Percentiles rank a stretch among this genome's conserved stretches.
phyloP scores from a whole-genome alignment of 164 flowering plant genomes.

The Dillenia suffruticosa region DNA sequence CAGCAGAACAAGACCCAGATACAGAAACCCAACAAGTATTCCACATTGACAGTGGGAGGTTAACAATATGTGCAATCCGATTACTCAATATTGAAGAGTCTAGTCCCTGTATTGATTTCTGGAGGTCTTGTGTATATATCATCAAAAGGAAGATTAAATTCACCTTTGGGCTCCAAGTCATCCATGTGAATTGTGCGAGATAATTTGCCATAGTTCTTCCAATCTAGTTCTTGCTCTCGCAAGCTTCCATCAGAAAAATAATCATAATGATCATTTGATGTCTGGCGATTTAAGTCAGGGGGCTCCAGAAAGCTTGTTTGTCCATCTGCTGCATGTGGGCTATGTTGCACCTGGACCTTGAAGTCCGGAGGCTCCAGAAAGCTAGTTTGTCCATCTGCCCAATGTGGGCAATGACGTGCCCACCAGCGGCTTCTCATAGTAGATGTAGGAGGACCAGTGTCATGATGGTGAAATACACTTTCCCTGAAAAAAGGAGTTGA shows the following conservation, averaged over 20 bases:
- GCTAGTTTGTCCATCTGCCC: constrained; percentile 39
- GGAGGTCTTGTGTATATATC: constrained; percentile 54
- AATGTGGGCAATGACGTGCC: constrained; percentile 44
- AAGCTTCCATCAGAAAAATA: constrained; percentile 43
- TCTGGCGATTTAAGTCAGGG: constrained; percentile 17
- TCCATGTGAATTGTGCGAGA: constrained; percentile 43
- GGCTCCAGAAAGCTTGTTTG: constrained; percentile 73
- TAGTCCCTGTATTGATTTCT: constrained; percentile 23
- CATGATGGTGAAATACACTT: constrained; percentile 50
- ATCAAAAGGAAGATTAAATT: constrained; percentile 63
- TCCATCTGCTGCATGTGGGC: constrained; percentile 21
- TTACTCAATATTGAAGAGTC: constrained; percentile 18
- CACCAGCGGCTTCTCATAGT: constrained; percentile 69
- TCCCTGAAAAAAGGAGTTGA: constrained; percentile 53
- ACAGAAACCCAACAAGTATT: too few species aligned
- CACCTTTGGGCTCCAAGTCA: constrained; percentile 41
- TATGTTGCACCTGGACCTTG: constrained; percentile 37
- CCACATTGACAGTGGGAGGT: too few species aligned
- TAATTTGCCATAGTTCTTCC: constrained; percentile 39
- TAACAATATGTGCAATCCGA: constrained; percentile 1
- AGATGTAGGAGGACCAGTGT: constrained; percentile 14
- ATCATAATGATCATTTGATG: constrained; percentile 16
- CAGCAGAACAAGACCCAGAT: too few species aligned
- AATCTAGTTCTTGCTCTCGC: constrained; percentile 53
- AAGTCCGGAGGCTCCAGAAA: constrained; percentile 55